Percentiles rank a stretch among this genome's conserved stretches.
Conservation (phyloP, 495 filamentous ascomycete species). For the Rusavskia elegans region DNA sequence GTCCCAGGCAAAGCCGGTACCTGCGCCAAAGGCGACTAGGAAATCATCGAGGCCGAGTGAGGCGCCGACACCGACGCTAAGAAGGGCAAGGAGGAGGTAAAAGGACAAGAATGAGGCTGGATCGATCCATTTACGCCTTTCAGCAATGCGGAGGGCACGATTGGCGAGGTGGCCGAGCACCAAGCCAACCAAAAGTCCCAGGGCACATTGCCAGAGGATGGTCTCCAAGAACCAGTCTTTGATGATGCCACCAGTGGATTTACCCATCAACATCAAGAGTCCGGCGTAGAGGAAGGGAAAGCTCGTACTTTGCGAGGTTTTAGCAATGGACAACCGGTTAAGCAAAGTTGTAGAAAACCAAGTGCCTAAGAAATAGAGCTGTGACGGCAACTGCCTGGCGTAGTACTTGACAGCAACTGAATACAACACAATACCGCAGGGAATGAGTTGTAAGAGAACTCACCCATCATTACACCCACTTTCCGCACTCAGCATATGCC, state of each 20-base stretch:
- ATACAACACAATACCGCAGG: no score
- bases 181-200: constrained; percentile 25
- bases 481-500: constrained; percentile 30
- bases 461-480: constrained; percentile 33
- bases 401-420: no score
- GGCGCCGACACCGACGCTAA: constrained; percentile 28
- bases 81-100: constrained; percentile 33
- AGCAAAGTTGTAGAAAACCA: no score
- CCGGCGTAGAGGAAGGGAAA: constrained; percentile 33
- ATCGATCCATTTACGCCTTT: constrained; percentile 21
- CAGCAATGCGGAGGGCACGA: constrained; percentile 21
- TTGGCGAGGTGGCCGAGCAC: constrained; percentile 25
- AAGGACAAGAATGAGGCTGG: constrained; percentile 28
- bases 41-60: constrained; percentile 33
- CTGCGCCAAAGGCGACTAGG: constrained; percentile 33
- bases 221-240: constrained; percentile 32
- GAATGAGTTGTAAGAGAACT: constrained; percentile 6
- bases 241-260: constrained; percentile 14
- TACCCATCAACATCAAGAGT: constrained; percentile 18
- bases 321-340: no score
- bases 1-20: constrained; percentile 30
- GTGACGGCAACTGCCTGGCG: no score
- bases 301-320: neutral
- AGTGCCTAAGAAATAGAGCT: no score
- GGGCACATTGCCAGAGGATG: constrained; percentile 31